Evolutionary conservation across 768 basidiomycete species (phyloP).

Genomic region (Rhizopogon salebrosus): DNA sequence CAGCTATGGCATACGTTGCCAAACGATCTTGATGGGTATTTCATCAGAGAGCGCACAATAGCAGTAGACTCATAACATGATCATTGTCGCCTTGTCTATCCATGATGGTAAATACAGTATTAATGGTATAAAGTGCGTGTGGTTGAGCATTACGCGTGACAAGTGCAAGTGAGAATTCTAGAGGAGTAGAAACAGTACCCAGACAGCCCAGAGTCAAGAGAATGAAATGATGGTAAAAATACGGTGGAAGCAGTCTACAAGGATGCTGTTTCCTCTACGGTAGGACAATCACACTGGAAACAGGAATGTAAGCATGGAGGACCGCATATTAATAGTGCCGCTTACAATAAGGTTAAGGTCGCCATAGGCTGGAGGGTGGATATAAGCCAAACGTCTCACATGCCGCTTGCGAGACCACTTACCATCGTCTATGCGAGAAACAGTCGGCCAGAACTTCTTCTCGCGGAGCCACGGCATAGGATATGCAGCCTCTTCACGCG

Average conservation of each 20-base stretch:
- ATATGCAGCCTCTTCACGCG: constrained; percentile 86
- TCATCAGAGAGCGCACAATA: constrained; percentile 8
- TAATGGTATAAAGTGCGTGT: constrained; percentile 39
- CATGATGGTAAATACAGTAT: constrained; percentile 16
- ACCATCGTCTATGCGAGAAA: constrained; percentile 93
- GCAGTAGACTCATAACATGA: constrained; percentile 2
- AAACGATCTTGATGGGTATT: constrained; percentile 13
- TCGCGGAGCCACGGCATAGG: constrained; percentile 77
- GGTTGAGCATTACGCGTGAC: constrained; percentile 59
- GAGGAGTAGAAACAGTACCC: constrained; percentile 42
- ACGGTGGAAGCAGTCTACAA: constrained; percentile 6
- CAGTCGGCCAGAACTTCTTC: constrained; percentile 96
- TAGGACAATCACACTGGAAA: constrained; percentile 75
- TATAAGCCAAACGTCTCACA: not conserved
- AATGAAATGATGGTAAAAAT: constrained; percentile 14
- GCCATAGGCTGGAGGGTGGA: constrained; percentile 63
- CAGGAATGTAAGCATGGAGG: constrained; percentile 1
- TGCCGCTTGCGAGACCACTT: constrained; percentile 19
- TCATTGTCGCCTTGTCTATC: constrained; percentile 13
- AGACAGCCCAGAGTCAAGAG: constrained; percentile 7
- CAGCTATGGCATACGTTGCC: constrained; percentile 28
- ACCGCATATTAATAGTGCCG: constrained; percentile 12
- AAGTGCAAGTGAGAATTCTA: constrained; percentile 37
- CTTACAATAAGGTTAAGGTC: constrained; percentile 86
- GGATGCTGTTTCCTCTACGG: constrained; percentile 72